Conservation (phyloP, 306 rosid genomes). For the Gastrolobium villosum region DNA sequence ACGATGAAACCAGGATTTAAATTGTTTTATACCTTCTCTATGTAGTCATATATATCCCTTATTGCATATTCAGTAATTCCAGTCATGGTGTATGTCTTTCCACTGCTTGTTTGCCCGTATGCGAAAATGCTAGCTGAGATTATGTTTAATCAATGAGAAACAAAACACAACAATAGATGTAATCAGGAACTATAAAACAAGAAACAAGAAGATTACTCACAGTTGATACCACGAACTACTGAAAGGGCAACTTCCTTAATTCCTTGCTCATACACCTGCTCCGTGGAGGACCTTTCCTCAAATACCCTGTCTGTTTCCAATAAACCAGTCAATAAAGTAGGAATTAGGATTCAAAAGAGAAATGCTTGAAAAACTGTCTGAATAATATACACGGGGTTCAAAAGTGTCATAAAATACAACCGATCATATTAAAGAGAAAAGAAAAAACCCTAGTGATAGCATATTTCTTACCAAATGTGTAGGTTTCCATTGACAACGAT, state of each 20-base stretch:
- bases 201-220: constrained; percentile 59
- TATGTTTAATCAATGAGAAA: constrained; percentile 27
- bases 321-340: constrained; percentile 25
- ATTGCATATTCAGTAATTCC: constrained; percentile 83
- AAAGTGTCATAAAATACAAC: constrained; percentile 3
- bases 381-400: not conserved
- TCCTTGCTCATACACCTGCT: constrained; percentile 80
- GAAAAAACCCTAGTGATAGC: not conserved
- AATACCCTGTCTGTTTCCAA: constrained; percentile 77
- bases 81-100: constrained; percentile 94
- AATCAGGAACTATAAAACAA: constrained; percentile 41
- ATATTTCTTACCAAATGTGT: constrained; percentile 64
- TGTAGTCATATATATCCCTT: constrained; percentile 73
- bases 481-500: constrained; percentile 52
- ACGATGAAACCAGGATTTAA: not conserved
- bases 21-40: constrained; percentile 62
- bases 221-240: constrained; percentile 84
- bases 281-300: constrained; percentile 65
- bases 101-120: constrained; percentile 97
- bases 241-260: constrained; percentile 88
- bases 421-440: not conserved
- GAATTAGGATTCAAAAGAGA: constrained; percentile 12
- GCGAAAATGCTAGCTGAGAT: constrained; percentile 86
- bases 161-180: constrained; percentile 3
- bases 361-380: not conserved